phyloP scores from a whole-genome alignment of 2,329 filamentous ascomycete species.

The Graphiopsis chlorocephala region DNA sequence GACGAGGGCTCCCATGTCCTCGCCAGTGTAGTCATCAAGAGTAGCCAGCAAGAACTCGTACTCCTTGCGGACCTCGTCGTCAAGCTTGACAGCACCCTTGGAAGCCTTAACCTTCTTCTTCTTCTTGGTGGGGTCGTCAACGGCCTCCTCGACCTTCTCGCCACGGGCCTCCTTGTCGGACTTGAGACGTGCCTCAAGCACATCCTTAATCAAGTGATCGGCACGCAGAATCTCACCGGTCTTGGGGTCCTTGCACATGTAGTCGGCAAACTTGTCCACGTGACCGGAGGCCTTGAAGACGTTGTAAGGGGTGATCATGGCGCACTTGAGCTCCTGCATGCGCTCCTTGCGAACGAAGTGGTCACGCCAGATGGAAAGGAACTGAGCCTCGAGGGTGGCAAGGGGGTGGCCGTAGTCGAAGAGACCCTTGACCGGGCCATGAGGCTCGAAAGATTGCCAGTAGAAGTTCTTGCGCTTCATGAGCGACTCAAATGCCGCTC shows the following conservation, averaged over 20 bases:
- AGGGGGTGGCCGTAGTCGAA: constrained; percentile 93
- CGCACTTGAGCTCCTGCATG: constrained; percentile 94
- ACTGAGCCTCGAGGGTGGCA: constrained; percentile 80
- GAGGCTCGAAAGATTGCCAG: constrained; percentile 93
- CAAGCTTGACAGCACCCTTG: constrained; percentile 70
- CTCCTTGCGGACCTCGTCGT: constrained; percentile 80
- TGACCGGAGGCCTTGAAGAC: constrained; percentile 92
- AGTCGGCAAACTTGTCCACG: constrained; percentile 97
- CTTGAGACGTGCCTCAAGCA: constrained; percentile 81
- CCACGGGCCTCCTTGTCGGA: constrained; percentile 91
- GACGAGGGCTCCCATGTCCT: constrained; percentile 83
- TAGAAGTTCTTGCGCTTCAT: constrained; percentile 89
- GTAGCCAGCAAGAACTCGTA: constrained; percentile 88
- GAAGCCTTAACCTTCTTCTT: constrained; percentile 71
- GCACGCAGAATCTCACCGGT: constrained; percentile 94
- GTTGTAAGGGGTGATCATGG: constrained; percentile 86
- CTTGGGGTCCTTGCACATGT: constrained; percentile 91
- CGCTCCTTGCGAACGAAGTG: constrained; percentile 92
- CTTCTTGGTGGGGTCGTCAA: constrained; percentile 81
- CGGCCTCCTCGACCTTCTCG: constrained; percentile 69
- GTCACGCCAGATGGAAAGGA: constrained; percentile 86
- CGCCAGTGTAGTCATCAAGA: constrained; percentile 92
- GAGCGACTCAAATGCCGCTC: constrained; percentile 75
- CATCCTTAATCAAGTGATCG: constrained; percentile 93
- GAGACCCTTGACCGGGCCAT: constrained; percentile 55